Percentiles rank a stretch among this genome's conserved stretches.
Evolutionary conservation across 2,329 filamentous ascomycete species (phyloP).

Genomic region (Helotiales sp.): DNA sequence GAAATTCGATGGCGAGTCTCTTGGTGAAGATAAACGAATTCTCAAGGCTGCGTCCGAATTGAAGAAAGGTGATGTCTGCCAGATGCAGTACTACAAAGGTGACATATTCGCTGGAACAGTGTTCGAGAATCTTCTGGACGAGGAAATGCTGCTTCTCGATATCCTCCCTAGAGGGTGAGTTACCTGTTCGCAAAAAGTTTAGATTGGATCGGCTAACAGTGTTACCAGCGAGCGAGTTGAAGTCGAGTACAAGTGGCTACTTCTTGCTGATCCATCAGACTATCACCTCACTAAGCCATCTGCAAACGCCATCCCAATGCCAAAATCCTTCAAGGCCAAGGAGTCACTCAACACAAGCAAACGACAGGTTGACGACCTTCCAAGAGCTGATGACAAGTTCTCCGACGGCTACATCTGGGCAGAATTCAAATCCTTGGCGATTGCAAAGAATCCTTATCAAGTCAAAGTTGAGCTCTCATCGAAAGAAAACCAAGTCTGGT

Average conservation of each 20-base stretch:
- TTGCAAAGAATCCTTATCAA: conserved; percentile 58
- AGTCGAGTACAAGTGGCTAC: conserved; percentile 81
- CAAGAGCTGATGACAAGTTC: conserved; percentile 66
- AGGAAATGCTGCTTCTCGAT: conserved; percentile 76
- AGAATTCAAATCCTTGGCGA: conserved; percentile 71
- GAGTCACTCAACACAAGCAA: conserved; percentile 67
- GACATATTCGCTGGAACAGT: conserved; percentile 92
- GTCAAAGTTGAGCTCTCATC: conserved; percentile 67
- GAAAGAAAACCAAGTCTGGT: conserved; percentile 78
- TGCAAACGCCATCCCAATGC: conserved; percentile 69
- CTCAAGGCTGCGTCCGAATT: conserved; percentile 67
- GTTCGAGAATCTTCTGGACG: conserved; percentile 75
- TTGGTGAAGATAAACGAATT: conserved; percentile 71
- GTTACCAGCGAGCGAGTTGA: conserved; percentile 66
- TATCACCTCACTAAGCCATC: conserved; percentile 75
- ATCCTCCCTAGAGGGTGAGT: conserved; percentile 82
- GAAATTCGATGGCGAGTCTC: conserved; percentile 64
- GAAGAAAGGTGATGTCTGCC: conserved; percentile 74
- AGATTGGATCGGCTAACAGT: conserved; percentile 44
- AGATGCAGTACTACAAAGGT: conserved; percentile 79
- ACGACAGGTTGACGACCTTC: conserved; percentile 59
- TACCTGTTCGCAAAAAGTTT: not conserved
- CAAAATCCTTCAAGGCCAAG: conserved; percentile 60
- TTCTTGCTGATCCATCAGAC: conserved; percentile 70
- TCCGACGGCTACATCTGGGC: conserved; percentile 71